phyloP scores from a whole-genome alignment of 2,329 filamentous ascomycete genomes.

The Dactylellina cionopaga region DNA sequence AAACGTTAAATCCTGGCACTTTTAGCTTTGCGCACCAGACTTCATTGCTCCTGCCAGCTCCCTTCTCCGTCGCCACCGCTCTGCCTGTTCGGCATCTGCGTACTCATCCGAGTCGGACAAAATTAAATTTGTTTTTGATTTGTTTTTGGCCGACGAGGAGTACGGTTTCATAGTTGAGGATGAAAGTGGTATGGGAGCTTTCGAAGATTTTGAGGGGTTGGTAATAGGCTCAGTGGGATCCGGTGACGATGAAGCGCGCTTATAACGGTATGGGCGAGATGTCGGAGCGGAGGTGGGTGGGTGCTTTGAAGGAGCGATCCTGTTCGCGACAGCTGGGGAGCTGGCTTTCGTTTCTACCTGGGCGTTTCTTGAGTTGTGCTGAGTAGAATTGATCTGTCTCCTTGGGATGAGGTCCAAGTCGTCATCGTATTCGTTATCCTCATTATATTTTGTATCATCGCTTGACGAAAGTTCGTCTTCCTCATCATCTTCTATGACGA shows the following conservation, averaged over 20 bases:
- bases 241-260: neutral
- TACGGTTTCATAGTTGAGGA: neutral
- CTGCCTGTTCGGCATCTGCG: slow-evolving; percentile 43
- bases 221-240: neutral
- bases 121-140: slow-evolving; percentile 1
- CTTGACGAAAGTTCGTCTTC: neutral
- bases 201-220: neutral
- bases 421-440: slow-evolving; percentile 18
- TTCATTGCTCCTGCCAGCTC: slow-evolving; percentile 18
- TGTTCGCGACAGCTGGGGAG: neutral
- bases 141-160: neutral
- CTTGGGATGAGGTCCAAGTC: slow-evolving; percentile 31
- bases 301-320: slow-evolving; percentile 19
- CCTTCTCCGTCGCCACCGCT: slow-evolving; percentile 31
- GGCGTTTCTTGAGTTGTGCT: too few relatives aligned
- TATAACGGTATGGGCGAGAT: neutral
- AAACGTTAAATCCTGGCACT: too few relatives aligned
- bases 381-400: neutral
- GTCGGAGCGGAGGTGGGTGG: neutral
- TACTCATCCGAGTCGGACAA: slow-evolving; percentile 29
- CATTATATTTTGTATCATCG: slow-evolving; percentile 3
- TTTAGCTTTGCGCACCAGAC: slow-evolving; percentile 28
- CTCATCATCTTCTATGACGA: slow-evolving; percentile 6
- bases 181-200: neutral
- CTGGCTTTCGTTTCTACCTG: neutral